These are phyloP conservation scores for Phytophthora vignae DNA, from an alignment of 352 stramenopile genomes.

Conservation along the genomic window DNA sequence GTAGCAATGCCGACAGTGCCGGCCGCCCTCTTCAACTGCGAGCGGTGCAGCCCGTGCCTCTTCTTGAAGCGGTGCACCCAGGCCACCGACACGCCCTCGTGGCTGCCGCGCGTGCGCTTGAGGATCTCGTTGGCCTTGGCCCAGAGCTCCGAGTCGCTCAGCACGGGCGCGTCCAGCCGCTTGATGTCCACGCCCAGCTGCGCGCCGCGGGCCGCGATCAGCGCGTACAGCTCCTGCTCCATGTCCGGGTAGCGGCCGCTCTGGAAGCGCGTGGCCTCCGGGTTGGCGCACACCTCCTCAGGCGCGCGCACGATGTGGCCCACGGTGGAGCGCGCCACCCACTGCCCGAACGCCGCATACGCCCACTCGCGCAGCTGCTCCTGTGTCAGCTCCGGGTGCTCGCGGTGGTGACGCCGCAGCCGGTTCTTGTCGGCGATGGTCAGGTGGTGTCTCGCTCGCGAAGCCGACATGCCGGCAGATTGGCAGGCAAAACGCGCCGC, in stretches of 20 bases:
- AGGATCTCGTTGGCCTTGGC: conserved; percentile 46
- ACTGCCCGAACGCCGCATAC: conserved; percentile 40
- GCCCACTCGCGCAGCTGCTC: conserved; percentile 46
- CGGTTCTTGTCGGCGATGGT: conserved; percentile 50
- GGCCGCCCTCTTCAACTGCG: conserved; percentile 7
- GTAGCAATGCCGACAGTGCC: neutral
- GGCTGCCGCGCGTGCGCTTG: conserved; percentile 29
- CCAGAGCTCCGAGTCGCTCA: conserved; percentile 40
- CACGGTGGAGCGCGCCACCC: conserved; percentile 43
- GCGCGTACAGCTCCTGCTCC: conserved; percentile 33
- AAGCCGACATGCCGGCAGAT: neutral
- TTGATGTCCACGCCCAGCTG: conserved; percentile 14
- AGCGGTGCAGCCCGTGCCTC: conserved; percentile 41
- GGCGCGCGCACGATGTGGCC: conserved; percentile 36
- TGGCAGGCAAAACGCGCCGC: too few species aligned
- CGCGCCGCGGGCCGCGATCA: conserved; percentile 6
- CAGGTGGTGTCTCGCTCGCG: conserved; percentile 10
- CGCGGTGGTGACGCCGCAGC: conserved; percentile 31
- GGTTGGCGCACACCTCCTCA: conserved; percentile 41
- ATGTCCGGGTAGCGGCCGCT: conserved; percentile 47
- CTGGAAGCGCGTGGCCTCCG: conserved; percentile 42
- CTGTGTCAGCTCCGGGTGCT: conserved; percentile 40
- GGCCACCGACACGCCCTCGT: conserved; percentile 34
- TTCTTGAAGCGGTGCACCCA: conserved; percentile 53
- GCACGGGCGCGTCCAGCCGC: conserved; percentile 4